Percentiles rank a stretch among this genome's conserved stretches.
Conservation (phyloP, 2,329 filamentous ascomycete genomes). For the Fusarium sulawesiense region DNA sequence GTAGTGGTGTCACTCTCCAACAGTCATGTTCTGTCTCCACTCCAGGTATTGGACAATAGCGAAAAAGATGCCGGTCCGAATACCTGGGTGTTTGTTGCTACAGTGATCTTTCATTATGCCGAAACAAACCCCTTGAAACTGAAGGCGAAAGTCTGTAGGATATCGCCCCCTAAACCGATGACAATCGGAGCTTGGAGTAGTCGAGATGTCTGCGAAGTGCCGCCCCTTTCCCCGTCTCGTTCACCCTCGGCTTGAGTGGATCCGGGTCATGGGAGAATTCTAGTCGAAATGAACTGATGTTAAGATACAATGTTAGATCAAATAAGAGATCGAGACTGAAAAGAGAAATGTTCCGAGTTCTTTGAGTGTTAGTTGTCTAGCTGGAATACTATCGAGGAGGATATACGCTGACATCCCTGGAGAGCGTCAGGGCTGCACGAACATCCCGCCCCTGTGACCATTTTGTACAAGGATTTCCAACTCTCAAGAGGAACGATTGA, state of each 20-base stretch:
- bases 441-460: not conserved
- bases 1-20: not conserved
- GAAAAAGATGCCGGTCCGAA: not conserved
- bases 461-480: not conserved
- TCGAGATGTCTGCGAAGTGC: not conserved
- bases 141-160: not conserved
- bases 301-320: not conserved
- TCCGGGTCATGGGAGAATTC: not conserved
- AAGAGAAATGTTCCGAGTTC: not conserved
- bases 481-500: not conserved
- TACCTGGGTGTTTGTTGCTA: not conserved
- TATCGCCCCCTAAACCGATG: not conserved
- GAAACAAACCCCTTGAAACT: not conserved
- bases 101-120: not conserved
- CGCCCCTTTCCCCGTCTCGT: not conserved
- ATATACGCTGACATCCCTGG: not conserved
- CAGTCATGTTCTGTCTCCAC: not conserved
- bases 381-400: not conserved
- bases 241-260: not conserved
- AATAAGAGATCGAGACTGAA: not conserved
- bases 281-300: not conserved
- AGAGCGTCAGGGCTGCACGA: not conserved
- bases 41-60: not conserved
- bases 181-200: not conserved
- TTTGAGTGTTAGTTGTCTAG: too few relatives aligned